A percentile compares a stretch with the other conserved stretches of the same genome.
Evolutionary conservation across 768 basidiomycete genomes (phyloP).

Genomic region (Piloderma croceum): DNA sequence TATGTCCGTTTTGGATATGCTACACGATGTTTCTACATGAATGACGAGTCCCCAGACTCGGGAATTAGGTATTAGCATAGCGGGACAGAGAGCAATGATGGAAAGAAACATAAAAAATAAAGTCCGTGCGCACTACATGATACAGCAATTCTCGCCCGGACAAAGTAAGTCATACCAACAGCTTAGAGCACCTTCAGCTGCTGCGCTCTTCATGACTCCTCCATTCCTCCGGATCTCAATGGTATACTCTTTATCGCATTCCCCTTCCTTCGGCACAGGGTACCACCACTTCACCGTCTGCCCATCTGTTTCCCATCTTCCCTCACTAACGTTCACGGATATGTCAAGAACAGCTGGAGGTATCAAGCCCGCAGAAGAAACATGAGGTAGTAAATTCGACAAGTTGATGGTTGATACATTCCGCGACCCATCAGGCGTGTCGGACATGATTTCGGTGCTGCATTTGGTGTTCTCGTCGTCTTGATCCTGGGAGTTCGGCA

Average conservation of each 20-base stretch:
- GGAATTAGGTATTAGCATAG: too few species aligned
- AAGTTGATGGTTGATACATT: neutral
- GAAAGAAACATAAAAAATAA: too few species aligned
- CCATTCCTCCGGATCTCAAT: constrained; percentile 38
- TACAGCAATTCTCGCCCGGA: neutral
- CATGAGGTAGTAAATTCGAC: neutral
- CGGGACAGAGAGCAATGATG: neutral
- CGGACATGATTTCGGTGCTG: constrained; percentile 5
- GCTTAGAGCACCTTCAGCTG: neutral
- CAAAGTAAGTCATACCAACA: neutral
- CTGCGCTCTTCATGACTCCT: constrained; percentile 30
- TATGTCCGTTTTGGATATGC: too few species aligned
- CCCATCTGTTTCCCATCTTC: constrained; percentile 41
- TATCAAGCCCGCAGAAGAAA: constrained; percentile 6
- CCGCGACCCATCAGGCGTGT: neutral
- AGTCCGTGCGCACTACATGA: constrained; percentile 1
- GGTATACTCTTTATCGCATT: constrained; percentile 24
- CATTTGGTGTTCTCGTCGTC: constrained; percentile 10
- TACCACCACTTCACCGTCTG: constrained; percentile 52
- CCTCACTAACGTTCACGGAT: constrained; percentile 40
- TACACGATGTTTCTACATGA: too few species aligned
- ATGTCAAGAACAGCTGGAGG: constrained; percentile 30
- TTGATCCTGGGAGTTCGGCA: constrained; percentile 14
- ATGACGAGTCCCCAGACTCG: too few species aligned
- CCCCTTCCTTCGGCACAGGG: constrained; percentile 23